Base-by-base conservation (phyloP, 768 basidiomycete species). In the Daedalea quercina region DNA sequence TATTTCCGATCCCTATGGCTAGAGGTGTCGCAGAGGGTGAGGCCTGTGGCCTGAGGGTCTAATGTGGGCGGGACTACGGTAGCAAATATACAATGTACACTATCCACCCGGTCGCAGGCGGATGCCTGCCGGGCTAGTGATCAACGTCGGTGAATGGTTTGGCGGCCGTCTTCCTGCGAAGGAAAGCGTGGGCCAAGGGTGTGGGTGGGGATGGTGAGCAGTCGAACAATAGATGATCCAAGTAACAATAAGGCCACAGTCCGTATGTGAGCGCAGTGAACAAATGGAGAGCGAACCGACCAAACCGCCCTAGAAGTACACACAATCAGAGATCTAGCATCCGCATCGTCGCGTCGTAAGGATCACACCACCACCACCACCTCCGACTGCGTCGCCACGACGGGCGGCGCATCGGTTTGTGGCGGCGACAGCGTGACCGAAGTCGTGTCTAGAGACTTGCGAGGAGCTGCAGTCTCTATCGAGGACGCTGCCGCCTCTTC, bases 1-100 rank as follows among this genome's bases (percentile, higher is more conserved):
- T 11, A 31, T 31, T 31, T 11, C 28, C 28, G n/a, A n/a, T n/a
- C n/a, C n/a, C n/a, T n/a, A n/a, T 31, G 28, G 28, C 28, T 31
- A 34, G 35, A 34, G 53, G 47, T 54, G 43, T 54, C 53, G 53
- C 53, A 44, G 47, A 43, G 20, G 47, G 43, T 37, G 37, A 47
- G 49, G 52, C 52, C 25, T 23, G 34, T 53, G 52, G 19, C 49
- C 8, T 8, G 7, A 28, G 24, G 25, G 17, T 24, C 9, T 23
- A 33, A 11, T 26, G 9, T 22, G 34, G 13, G 9, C 33, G 19
- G 50, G 19, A 23, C 43, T 31, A 31, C 11, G 11, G 28, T 11
- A 31, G 28, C 28, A 11, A 11, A 11, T 31, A 31, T 6, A 4
- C 28, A 31, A 31, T 4, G 28, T 31, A 11, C 11, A 11, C 28